Conservation (phyloP, 176 grass and related monocot genomes). For the Eleusine coracana region DNA sequence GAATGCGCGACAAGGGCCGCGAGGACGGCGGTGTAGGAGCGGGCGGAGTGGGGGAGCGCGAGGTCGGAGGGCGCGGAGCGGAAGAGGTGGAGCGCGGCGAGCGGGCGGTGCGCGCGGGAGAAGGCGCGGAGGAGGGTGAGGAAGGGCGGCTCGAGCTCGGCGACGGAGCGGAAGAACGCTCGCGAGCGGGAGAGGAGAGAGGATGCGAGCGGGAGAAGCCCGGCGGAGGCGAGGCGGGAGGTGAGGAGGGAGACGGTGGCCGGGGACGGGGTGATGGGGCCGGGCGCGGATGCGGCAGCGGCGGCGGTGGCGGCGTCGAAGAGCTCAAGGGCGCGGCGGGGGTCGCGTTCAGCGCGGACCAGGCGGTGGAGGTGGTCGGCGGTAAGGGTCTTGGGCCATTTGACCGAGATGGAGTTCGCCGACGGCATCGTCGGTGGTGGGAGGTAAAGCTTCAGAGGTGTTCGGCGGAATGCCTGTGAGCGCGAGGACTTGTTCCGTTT, state of each 20-base stretch:
- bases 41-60: slow-evolving; percentile 56
- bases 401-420: slow-evolving; percentile 31
- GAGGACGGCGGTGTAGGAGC: slow-evolving; percentile 77
- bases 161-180: slow-evolving; percentile 37
- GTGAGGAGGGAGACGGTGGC: slow-evolving; percentile 63
- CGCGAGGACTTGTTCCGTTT: not conserved
- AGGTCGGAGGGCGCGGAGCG: slow-evolving; percentile 55
- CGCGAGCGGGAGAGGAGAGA: slow-evolving; percentile 66
- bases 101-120: slow-evolving; percentile 58
- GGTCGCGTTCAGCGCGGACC: slow-evolving; percentile 57
- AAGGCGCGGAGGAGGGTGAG: slow-evolving; percentile 72
- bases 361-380: slow-evolving; percentile 63
- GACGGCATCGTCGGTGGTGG: slow-evolving; percentile 29
- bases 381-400: slow-evolving; percentile 69
- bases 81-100: slow-evolving; percentile 80
- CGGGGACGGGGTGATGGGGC: slow-evolving; percentile 38
- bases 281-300: slow-evolving; percentile 30
- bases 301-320: slow-evolving; percentile 76
- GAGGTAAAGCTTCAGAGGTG: not conserved
- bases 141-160: slow-evolving; percentile 58
- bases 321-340: slow-evolving; percentile 61
- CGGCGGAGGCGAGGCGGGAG: slow-evolving; percentile 71
- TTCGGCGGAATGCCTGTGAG: slow-evolving; percentile 29
- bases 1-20: slow-evolving; percentile 65
- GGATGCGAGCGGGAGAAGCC: slow-evolving; percentile 60